Evolutionary conservation across 805 yeast species (phyloP).

Genomic region (Candida wancherniae): DNA sequence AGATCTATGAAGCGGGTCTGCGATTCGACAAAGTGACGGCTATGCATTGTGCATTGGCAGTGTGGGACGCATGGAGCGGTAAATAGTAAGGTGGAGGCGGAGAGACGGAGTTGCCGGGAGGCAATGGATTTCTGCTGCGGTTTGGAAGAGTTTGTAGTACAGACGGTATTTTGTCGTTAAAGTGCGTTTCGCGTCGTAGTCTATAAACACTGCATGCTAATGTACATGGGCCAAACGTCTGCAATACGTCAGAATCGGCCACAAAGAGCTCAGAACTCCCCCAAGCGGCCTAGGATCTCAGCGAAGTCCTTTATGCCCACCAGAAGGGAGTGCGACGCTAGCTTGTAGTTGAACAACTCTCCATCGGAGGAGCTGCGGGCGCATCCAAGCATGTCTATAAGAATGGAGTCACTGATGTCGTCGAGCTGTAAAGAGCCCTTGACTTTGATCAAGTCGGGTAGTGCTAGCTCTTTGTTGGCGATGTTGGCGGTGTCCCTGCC

Average conservation of each 20-base stretch:
- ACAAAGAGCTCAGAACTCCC: slow-evolving; percentile 38
- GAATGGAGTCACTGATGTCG: slow-evolving; percentile 26
- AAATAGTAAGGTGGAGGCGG: background rate
- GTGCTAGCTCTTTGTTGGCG: slow-evolving; percentile 2
- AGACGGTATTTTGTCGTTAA: no score
- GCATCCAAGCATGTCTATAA: slow-evolving; percentile 41
- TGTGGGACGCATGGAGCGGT: no score
- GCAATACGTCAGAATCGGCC: no score
- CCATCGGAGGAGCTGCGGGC: slow-evolving; percentile 27
- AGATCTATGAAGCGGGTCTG: slow-evolving; percentile 20
- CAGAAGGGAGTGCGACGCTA: slow-evolving; percentile 23
- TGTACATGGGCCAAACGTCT: no score
- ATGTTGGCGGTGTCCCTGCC: slow-evolving; percentile 18
- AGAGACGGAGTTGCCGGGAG: background rate
- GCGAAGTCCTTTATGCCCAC: slow-evolving; percentile 39
- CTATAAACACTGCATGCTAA: no score
- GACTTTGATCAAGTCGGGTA: slow-evolving; percentile 23
- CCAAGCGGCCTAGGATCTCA: slow-evolving; percentile 36
- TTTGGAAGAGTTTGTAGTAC: no score
- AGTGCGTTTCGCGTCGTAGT: no score
- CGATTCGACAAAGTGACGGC: slow-evolving; percentile 5
- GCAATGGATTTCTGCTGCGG: background rate
- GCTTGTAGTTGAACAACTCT: slow-evolving; percentile 25
- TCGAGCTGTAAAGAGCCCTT: slow-evolving; percentile 29
- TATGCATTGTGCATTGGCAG: slow-evolving; percentile 1